Conservation (phyloP, 2,329 filamentous ascomycete species). For the Arthrocladium fulminans region DNA sequence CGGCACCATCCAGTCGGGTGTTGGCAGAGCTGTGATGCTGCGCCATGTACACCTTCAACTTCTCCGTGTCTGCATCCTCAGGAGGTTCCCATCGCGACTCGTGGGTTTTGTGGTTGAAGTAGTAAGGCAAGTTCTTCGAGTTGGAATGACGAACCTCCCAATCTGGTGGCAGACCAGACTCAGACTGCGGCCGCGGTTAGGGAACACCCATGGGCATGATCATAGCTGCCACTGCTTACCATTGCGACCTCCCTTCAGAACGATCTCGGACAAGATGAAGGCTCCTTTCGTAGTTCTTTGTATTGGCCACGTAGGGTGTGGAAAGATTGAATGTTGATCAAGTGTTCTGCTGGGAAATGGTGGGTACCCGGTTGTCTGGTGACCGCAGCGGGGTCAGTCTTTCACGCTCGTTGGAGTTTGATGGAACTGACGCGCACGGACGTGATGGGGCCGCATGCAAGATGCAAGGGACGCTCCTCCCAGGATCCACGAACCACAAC, state of each 20-base stretch:
- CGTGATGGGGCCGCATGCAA: not conserved
- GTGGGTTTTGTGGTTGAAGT: slow-evolving; percentile 82
- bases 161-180: slow-evolving; percentile 70
- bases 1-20: slow-evolving; percentile 33
- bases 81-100: slow-evolving; percentile 95
- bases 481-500: not conserved
- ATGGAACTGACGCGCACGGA: not conserved
- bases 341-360: not conserved
- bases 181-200: slow-evolving; percentile 41
- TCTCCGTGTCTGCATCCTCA: slow-evolving; percentile 75
- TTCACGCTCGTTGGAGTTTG: not conserved
- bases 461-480: slow-evolving; percentile 5
- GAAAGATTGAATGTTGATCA: not conserved
- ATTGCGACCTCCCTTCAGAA: too few relatives aligned
- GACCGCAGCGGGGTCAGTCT: not conserved
- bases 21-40: slow-evolving; percentile 61
- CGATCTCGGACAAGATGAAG: too few relatives aligned
- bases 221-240: not conserved
- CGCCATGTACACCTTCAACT: slow-evolving; percentile 90
- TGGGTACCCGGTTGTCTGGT: not conserved
- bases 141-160: slow-evolving; percentile 98
- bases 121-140: slow-evolving; percentile 97
- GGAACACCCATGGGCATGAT: slow-evolving; percentile 5
- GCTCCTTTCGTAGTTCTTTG: too few relatives aligned
- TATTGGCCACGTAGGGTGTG: too few relatives aligned